Evolutionary conservation across 106 monocot species (phyloP).

Genomic region (Allium cepa): DNA sequence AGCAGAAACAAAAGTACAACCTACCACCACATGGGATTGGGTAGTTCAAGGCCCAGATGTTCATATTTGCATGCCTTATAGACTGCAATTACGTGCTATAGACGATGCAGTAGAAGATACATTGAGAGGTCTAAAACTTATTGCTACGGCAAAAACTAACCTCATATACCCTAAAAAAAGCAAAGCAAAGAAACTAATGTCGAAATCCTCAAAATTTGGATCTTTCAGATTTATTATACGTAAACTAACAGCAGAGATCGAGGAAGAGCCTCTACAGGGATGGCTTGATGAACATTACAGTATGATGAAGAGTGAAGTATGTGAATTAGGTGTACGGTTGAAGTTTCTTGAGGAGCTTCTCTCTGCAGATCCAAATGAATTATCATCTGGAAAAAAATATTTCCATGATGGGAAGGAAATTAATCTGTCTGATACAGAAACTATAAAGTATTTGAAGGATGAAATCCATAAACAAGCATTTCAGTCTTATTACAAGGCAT

Average conservation of each 20-base stretch:
- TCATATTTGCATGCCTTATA: slow-evolving; percentile 84
- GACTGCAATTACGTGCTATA: slow-evolving; percentile 90
- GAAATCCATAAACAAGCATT: slow-evolving; percentile 78
- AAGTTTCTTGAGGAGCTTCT: slow-evolving; percentile 65
- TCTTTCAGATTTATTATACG: slow-evolving; percentile 65
- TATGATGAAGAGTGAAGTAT: slow-evolving; percentile 75
- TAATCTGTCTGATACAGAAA: slow-evolving; percentile 29
- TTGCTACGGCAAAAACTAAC: slow-evolving; percentile 47
- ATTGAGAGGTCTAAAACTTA: slow-evolving; percentile 64
- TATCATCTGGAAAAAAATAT: slow-evolving; percentile 34
- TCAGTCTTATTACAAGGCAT: slow-evolving; percentile 73
- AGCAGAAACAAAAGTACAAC: slow-evolving; percentile 37
- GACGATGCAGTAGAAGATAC: slow-evolving; percentile 98
- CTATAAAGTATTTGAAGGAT: slow-evolving; percentile 44
- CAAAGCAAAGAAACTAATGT: slow-evolving; percentile 44
- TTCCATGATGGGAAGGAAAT: slow-evolving; percentile 43
- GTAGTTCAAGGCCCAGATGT: slow-evolving; percentile 79
- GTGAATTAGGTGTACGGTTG: slow-evolving; percentile 50
- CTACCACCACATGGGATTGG: slow-evolving; percentile 69
- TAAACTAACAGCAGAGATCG: slow-evolving; percentile 73
- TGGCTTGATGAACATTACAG: slow-evolving; percentile 98
- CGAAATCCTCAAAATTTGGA: slow-evolving; percentile 55
- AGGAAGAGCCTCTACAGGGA: slow-evolving; percentile 97
- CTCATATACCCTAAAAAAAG: slow-evolving; percentile 46
- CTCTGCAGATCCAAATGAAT: slow-evolving; percentile 25